These are phyloP conservation scores for Neurospora sp. DNA, from an alignment of 495 filamentous ascomycete species.

Conservation along the genomic window DNA sequence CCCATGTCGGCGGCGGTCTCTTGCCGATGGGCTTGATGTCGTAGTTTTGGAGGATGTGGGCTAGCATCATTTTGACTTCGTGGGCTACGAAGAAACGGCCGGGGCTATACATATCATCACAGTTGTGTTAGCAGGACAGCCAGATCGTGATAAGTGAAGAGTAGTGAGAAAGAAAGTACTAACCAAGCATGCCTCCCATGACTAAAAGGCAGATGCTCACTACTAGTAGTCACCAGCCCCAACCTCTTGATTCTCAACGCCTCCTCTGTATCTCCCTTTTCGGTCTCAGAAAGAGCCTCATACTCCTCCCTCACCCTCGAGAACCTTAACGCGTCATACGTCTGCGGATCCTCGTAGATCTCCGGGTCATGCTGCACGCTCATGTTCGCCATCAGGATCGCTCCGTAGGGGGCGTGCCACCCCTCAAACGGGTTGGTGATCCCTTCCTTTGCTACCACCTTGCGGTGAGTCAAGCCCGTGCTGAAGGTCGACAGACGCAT, in stretches of 20 bases:
- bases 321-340: slow-evolving; percentile 25
- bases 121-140: too few relatives aligned
- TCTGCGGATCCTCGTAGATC: slow-evolving; percentile 20
- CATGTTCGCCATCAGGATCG: slow-evolving; percentile 22
- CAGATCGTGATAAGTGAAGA: too few relatives aligned
- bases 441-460: slow-evolving; percentile 23
- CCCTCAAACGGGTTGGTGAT: slow-evolving; percentile 22
- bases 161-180: background rate
- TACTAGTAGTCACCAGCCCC: slow-evolving; percentile 29
- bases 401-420: slow-evolving; percentile 24
- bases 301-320: slow-evolving; percentile 19
- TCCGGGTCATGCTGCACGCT: slow-evolving; percentile 21
- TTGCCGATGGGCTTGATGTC: slow-evolving; percentile 24
- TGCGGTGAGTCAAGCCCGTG: slow-evolving; percentile 22
- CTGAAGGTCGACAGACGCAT: slow-evolving; percentile 24
- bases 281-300: slow-evolving; percentile 14
- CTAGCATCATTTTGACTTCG: slow-evolving; percentile 32
- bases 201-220: slow-evolving; percentile 24
- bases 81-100: slow-evolving; percentile 36
- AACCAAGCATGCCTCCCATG: slow-evolving; percentile 31
- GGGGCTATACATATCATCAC: slow-evolving; percentile 13
- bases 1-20: slow-evolving; percentile 18
- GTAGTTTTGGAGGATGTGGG: slow-evolving; percentile 31
- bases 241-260: slow-evolving; percentile 15
- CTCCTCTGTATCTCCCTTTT: slow-evolving; percentile 14